These are phyloP conservation scores for Fusarium bulbicola DNA, from an alignment of 2,329 filamentous ascomycete genomes.

Conservation along the genomic window DNA sequence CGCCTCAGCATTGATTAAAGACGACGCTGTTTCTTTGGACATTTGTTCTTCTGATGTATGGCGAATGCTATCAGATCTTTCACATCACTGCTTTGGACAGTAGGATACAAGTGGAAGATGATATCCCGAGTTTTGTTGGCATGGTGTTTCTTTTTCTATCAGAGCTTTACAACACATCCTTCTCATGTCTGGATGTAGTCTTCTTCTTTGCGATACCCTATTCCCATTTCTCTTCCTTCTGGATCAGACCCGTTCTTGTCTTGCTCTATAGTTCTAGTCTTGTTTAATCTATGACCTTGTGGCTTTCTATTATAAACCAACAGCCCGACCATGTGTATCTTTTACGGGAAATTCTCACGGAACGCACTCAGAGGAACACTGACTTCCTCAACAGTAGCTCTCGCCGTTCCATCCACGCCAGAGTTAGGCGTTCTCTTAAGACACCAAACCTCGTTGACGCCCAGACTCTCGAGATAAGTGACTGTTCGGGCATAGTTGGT, in stretches of 20 bases:
- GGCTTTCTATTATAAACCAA: slow-evolving; percentile 1
- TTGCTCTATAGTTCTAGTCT: slow-evolving; percentile 28
- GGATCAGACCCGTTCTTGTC: neutral
- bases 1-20: slow-evolving; percentile 1
- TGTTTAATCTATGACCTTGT: slow-evolving; percentile 32
- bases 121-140: slow-evolving; percentile 21
- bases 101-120: neutral
- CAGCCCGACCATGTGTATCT: neutral
- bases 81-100: slow-evolving; percentile 1
- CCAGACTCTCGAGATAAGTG: slow-evolving; percentile 73
- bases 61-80: slow-evolving; percentile 15
- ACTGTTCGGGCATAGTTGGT: slow-evolving; percentile 80
- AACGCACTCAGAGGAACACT: slow-evolving; percentile 55
- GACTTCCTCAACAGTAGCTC: slow-evolving; percentile 53
- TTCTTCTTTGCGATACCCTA: slow-evolving; percentile 39
- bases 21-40: neutral
- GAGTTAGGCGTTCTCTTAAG: slow-evolving; percentile 52
- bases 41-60: neutral
- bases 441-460: slow-evolving; percentile 71
- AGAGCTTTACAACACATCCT: neutral
- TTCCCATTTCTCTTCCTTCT: slow-evolving; percentile 18
- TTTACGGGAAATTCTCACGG: slow-evolving; percentile 41
- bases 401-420: slow-evolving; percentile 41
- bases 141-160: slow-evolving; percentile 12
- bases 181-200: slow-evolving; percentile 23